These are phyloP conservation scores for Austropuccinia psidii DNA, from an alignment of 1,284 basidiomycete genomes.

Conservation along the genomic window DNA sequence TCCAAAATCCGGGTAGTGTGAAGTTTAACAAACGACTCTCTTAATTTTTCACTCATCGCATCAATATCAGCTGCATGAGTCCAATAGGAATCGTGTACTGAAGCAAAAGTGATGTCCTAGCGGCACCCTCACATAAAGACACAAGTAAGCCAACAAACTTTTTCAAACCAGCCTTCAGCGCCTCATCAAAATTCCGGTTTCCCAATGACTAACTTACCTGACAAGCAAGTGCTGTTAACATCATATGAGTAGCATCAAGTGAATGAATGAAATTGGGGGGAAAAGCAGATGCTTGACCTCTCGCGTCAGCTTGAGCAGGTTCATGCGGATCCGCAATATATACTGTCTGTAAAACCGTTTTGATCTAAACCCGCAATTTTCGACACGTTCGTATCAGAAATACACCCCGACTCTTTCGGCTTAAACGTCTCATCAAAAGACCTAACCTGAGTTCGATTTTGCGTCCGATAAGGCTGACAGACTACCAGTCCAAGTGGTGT, in stretches of 20 bases:
- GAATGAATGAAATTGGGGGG: slow-evolving; percentile 98
- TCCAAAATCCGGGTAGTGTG: slow-evolving; percentile 77
- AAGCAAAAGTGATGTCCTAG: slow-evolving; percentile 72
- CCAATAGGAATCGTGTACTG: slow-evolving; percentile 99
- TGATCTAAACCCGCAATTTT: slow-evolving; percentile 50
- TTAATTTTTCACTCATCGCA: slow-evolving; percentile 78
- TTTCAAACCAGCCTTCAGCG: no score
- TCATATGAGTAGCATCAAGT: slow-evolving; percentile 97
- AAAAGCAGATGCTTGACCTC: slow-evolving; percentile 91
- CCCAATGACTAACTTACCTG: no score
- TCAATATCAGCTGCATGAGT: slow-evolving; percentile 86
- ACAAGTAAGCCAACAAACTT: background rate
- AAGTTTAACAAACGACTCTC: slow-evolving; percentile 85
- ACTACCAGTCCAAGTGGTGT: slow-evolving; percentile 88
- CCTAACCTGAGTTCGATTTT: slow-evolving; percentile 59
- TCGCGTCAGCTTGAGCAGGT: slow-evolving; percentile 69
- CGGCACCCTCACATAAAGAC: slow-evolving; percentile 50
- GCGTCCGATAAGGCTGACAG: slow-evolving; percentile 90
- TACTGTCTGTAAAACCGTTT: slow-evolving; percentile 81
- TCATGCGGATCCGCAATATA: slow-evolving; percentile 82
- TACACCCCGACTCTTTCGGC: slow-evolving; percentile 48
- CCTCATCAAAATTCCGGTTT: no score
- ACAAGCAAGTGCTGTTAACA: slow-evolving; percentile 90
- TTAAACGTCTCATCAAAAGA: background rate
- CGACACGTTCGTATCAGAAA: background rate